Conservation (phyloP, 139 green algal species). For the Chlorella sorokiniana region DNA sequence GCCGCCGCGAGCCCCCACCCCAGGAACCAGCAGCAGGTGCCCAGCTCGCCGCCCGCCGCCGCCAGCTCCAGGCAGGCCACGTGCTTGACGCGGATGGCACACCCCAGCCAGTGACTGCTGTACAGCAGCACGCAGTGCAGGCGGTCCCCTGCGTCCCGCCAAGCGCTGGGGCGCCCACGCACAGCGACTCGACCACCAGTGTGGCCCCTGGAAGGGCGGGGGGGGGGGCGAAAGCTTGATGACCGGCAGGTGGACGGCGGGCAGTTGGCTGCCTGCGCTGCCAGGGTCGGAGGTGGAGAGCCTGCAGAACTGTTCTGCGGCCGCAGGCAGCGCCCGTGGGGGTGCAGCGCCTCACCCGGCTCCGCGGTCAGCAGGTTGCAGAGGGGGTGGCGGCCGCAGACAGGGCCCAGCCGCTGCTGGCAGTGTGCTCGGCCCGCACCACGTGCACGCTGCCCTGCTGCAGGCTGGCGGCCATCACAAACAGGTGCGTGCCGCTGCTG, state of each 20-base stretch:
- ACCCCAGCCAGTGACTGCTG: slow-evolving; percentile 3
- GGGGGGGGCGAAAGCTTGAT: neutral
- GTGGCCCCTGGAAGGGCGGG: neutral
- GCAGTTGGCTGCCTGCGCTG: neutral
- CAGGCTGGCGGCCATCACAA: neutral
- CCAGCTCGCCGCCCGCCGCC: neutral
- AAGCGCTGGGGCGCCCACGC: neutral
- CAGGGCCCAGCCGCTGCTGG: neutral
- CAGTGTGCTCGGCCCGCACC: neutral
- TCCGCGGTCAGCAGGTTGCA: slow-evolving; percentile 1
- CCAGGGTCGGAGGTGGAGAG: neutral
- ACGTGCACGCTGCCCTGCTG: slow-evolving; percentile 4
- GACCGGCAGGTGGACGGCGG: neutral
- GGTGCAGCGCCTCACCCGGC: neutral
- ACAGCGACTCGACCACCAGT: slow-evolving; percentile 1
- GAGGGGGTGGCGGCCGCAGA: neutral
- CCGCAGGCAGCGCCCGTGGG: neutral
- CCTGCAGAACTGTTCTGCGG: neutral
- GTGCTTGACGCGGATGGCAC: neutral
- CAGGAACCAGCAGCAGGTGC: slow-evolving; percentile 15
- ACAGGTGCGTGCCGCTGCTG: neutral
- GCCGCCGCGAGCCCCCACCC: neutral
- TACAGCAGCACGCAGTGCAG: slow-evolving; percentile 6
- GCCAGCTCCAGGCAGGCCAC: slow-evolving; percentile 25
- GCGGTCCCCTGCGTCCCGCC: neutral